phyloP scores from a whole-genome alignment of 352 stramenopile genomes.

The Phytophthora megakarya region DNA sequence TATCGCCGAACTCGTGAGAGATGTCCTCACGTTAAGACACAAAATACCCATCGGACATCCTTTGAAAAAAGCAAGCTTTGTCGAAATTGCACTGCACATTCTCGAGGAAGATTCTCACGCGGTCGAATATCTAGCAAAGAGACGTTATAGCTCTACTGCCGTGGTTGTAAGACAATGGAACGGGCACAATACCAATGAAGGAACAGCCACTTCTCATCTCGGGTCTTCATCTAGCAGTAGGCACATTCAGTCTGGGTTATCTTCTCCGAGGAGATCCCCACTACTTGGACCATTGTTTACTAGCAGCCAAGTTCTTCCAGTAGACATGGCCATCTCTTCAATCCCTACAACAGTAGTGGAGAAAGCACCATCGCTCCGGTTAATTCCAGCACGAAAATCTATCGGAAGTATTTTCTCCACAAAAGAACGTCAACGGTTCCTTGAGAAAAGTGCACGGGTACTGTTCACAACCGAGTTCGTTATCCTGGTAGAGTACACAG shows the following conservation, averaged over 20 bases:
- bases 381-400: neutral
- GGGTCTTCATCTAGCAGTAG: neutral
- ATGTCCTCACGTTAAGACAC: neutral
- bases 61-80: neutral
- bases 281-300: neutral
- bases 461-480: slow-evolving; percentile 12
- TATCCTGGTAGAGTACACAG: slow-evolving; percentile 11
- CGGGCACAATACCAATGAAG: neutral
- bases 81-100: neutral
- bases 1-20: neutral
- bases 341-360: neutral
- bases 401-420: slow-evolving; percentile 5
- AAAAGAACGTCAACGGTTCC: slow-evolving; percentile 8
- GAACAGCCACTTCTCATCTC: neutral
- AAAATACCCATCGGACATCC: neutral
- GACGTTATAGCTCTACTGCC: neutral
- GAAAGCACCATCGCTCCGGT: neutral
- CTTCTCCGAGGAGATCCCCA: neutral
- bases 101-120: neutral
- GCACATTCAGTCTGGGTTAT: neutral
- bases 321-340: neutral
- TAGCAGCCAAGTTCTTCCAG: neutral
- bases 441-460: slow-evolving; percentile 3
- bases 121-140: neutral
- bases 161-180: neutral